phyloP scores from a whole-genome alignment of 1,284 basidiomycete genomes.

The Cystobasidiaceae sp. region DNA sequence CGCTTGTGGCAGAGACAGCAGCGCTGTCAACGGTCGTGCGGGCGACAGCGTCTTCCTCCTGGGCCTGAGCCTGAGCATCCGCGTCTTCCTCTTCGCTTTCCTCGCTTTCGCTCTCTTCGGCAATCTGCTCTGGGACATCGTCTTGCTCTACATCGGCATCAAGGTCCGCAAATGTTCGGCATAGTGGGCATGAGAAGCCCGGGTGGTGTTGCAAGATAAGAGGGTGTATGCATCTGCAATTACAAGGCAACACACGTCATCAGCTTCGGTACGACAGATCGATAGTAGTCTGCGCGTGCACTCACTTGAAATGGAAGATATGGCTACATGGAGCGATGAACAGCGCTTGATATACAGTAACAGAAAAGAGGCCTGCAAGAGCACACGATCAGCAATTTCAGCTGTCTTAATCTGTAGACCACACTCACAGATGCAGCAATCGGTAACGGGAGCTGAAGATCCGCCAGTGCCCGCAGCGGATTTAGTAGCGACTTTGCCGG shows the following conservation, averaged over 20 bases:
- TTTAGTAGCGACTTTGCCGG: slow-evolving; percentile 21
- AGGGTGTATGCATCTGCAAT: slow-evolving; percentile 96
- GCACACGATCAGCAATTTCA: no score
- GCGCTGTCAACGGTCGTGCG: not conserved
- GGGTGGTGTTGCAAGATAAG: slow-evolving; percentile 81
- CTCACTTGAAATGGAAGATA: slow-evolving; percentile 70
- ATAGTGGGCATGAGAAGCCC: slow-evolving; percentile 91
- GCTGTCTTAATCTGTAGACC: not conserved
- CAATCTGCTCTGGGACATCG: slow-evolving; percentile 37
- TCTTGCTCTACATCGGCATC: slow-evolving; percentile 91
- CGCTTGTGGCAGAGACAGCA: not conserved
- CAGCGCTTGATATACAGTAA: slow-evolving; percentile 89
- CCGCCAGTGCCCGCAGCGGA: not conserved
- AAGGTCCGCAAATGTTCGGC: slow-evolving; percentile 66
- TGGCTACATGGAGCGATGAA: slow-evolving; percentile 79
- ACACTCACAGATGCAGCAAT: slow-evolving; percentile 85
- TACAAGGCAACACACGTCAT: not conserved
- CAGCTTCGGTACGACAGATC: no score
- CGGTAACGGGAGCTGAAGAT: slow-evolving; percentile 58
- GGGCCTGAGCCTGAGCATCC: slow-evolving; percentile 89
- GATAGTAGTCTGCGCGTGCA: no score
- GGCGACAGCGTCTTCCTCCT: slow-evolving; percentile 25
- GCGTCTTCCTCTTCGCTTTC: slow-evolving; percentile 74
- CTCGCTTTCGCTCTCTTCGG: slow-evolving; percentile 54
- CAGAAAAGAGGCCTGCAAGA: slow-evolving; percentile 72